phyloP scores from a whole-genome alignment of 2,329 filamentous ascomycete genomes.

The Aspergillus nomiae region DNA sequence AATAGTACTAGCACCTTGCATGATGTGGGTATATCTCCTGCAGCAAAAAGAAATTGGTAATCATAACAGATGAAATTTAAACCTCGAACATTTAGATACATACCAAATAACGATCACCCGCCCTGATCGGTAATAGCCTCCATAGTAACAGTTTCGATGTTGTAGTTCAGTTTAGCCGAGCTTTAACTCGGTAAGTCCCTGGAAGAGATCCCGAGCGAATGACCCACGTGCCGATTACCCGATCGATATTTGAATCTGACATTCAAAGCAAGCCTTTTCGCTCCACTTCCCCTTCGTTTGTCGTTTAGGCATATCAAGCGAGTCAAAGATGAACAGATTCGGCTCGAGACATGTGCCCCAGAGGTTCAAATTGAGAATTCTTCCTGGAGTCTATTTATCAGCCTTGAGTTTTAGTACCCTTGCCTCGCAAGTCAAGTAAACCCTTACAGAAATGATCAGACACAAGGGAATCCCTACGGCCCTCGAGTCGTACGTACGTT shows the following conservation, averaged over 20 bases:
- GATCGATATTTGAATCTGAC: slow-evolving; percentile 1
- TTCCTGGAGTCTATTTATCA: background rate
- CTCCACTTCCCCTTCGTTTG: background rate
- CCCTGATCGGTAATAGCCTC: background rate
- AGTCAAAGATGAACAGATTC: background rate
- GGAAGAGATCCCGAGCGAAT: background rate
- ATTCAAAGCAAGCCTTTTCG: background rate
- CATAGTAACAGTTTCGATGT: background rate
- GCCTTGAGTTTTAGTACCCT: background rate
- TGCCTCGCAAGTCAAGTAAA: background rate
- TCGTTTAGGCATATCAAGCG: background rate
- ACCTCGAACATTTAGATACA: background rate
- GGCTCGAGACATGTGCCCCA: background rate
- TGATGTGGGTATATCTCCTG: background rate
- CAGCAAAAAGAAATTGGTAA: background rate
- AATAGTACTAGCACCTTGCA: background rate
- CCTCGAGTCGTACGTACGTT: background rate
- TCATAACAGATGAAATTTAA: background rate
- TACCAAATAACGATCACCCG: background rate
- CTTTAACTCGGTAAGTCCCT: background rate
- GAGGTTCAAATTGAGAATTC: background rate
- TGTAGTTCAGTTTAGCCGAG: background rate
- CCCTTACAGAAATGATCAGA: background rate
- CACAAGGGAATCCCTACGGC: too few relatives aligned
- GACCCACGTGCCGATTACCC: slow-evolving; percentile 3